Conservation (phyloP, 805 yeast genomes). For the Ascoidea tarda region DNA sequence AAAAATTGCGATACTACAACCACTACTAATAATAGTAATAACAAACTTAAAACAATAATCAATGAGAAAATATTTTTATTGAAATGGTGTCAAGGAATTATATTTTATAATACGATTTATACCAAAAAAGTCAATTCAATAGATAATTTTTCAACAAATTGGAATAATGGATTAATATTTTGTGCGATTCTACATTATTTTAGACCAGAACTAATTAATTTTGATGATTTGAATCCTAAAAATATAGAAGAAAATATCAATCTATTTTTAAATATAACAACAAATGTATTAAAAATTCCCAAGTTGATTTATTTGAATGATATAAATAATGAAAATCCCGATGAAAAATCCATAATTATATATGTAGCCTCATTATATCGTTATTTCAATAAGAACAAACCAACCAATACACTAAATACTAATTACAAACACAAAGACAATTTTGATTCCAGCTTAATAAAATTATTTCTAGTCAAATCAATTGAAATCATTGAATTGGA, state of each 20-base stretch:
- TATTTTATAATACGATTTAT: conserved; percentile 9
- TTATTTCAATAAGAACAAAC: conserved; percentile 9
- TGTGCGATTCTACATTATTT: conserved; percentile 20
- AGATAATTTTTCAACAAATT: conserved; percentile 27
- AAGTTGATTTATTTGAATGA: conserved; percentile 30
- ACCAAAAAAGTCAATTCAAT: conserved; percentile 11
- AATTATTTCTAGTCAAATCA: too few species aligned
- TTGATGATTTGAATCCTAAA: conserved; percentile 8
- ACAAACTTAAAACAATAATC: background rate
- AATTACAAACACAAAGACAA: too few species aligned
- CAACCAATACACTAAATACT: too few species aligned
- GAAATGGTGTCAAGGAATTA: conserved; percentile 27
- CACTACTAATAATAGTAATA: conserved; percentile 1
- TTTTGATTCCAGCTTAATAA: too few species aligned
- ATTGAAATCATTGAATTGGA: too few species aligned
- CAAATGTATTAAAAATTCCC: conserved; percentile 22
- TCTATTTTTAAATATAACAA: conserved; percentile 20
- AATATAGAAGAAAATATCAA: conserved; percentile 14
- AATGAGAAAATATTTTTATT: conserved; percentile 16
- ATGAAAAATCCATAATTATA: conserved; percentile 34
- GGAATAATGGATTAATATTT: conserved; percentile 29
- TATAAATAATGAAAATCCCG: conserved; percentile 27
- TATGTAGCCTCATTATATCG: conserved; percentile 33
- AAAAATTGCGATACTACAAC: background rate
- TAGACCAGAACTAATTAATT: conserved; percentile 15